phyloP scores from a whole-genome alignment of 1,284 basidiomycete genomes.

The Ceratobasidium sp. region DNA sequence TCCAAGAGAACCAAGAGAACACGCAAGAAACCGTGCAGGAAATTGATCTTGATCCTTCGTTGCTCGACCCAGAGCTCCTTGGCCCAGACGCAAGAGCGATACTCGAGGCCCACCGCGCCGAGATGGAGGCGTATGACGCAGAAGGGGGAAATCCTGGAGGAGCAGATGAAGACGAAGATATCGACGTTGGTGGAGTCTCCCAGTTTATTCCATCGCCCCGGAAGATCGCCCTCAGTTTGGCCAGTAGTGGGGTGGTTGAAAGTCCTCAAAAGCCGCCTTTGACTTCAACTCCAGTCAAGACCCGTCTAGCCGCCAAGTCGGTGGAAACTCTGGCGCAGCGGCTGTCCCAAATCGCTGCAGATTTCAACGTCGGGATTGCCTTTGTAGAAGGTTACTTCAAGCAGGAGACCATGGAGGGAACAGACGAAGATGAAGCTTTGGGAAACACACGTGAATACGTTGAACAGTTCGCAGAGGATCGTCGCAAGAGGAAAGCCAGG shows the following conservation, averaged over 20 bases:
- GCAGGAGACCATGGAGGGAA: not conserved
- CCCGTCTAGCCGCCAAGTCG: too few species aligned
- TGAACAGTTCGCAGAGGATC: not conserved
- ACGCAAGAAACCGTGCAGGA: too few species aligned
- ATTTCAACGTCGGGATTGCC: not conserved
- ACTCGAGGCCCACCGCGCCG: not conserved
- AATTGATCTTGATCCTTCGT: too few species aligned
- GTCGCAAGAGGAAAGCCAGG: not conserved
- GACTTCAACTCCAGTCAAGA: not conserved
- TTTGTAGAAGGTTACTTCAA: not conserved
- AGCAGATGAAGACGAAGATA: not conserved
- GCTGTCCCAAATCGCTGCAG: not conserved
- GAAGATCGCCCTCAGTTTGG: too few species aligned
- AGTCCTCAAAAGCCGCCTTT: not conserved
- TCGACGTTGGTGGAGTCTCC: conserved; percentile 17
- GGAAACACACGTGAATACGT: not conserved
- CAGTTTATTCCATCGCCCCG: not conserved
- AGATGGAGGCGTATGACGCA: not conserved
- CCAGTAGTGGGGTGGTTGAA: not conserved
- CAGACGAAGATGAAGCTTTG: not conserved
- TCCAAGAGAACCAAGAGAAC: too few species aligned
- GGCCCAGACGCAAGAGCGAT: not conserved
- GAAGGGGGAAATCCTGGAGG: conserved; percentile 7
- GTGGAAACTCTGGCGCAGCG: not conserved
- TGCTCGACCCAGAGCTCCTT: not conserved